These are phyloP conservation scores for Calonectria fujianensis DNA, from an alignment of 2,329 filamentous ascomycete species.

Conservation along the genomic window DNA sequence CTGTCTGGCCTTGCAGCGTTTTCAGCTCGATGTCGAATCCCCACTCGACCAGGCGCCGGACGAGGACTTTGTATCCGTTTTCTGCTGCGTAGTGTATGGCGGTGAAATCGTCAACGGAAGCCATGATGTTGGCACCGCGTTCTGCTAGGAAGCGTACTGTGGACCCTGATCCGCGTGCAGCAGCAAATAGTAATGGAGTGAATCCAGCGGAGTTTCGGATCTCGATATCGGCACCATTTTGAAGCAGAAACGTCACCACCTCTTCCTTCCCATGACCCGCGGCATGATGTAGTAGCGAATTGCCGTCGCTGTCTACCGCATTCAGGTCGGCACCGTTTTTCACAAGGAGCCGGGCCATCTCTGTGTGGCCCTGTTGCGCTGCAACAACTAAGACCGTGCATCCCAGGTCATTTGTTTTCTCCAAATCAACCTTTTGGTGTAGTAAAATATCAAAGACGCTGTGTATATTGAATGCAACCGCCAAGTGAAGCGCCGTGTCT, in stretches of 20 bases:
- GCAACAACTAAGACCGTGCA: not conserved
- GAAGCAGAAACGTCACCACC: constrained; percentile 3
- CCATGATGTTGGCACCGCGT: constrained; percentile 17
- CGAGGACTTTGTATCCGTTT: not conserved
- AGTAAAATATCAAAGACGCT: not conserved
- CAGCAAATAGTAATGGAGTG: constrained; percentile 30
- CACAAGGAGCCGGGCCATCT: not conserved
- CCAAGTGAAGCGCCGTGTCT: not conserved
- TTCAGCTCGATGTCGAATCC: constrained; percentile 12
- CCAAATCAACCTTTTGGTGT: not conserved
- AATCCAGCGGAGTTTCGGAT: not conserved
- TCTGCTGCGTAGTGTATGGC: constrained; percentile 4
- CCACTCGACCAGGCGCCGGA: not conserved
- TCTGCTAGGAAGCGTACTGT: constrained; percentile 25
- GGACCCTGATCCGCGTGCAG: not conserved
- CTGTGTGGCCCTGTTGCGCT: not conserved
- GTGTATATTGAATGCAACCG: not conserved
- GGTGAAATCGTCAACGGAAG: constrained; percentile 1
- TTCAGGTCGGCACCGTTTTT: not conserved
- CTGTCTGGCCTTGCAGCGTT: not conserved
- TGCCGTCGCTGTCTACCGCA: not conserved
- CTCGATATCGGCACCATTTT: constrained; percentile 28
- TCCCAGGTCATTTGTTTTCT: not conserved
- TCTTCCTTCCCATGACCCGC: not conserved
- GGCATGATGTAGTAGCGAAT: constrained; percentile 4